phyloP scores from a whole-genome alignment of 1,139 yeast genomes.

The Geotrichum restrictum region DNA sequence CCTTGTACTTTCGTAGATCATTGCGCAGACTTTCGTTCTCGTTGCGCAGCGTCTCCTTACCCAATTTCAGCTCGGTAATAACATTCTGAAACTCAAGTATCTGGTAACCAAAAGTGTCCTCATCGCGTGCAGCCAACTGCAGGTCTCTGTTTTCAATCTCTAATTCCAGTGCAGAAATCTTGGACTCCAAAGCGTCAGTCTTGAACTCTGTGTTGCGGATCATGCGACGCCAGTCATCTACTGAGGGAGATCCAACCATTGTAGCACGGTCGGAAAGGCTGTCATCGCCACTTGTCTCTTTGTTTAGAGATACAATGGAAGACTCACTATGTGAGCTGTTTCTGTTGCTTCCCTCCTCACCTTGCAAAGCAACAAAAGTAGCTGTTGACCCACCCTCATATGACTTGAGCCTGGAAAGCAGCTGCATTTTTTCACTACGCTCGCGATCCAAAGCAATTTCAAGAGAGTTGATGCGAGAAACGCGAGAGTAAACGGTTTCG shows the following conservation, averaged over 20 bases:
- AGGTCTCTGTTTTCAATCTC: constrained; percentile 8
- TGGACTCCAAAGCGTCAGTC: constrained; percentile 1
- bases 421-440: constrained; percentile 27
- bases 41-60: constrained; percentile 13
- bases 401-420: constrained; percentile 21
- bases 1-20: constrained; percentile 4
- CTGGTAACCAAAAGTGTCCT: not conserved
- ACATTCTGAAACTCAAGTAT: constrained; percentile 10
- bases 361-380: not conserved
- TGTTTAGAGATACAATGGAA: not conserved
- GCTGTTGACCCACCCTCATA: constrained; percentile 8
- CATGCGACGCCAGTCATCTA: constrained; percentile 10
- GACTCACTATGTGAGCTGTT: not conserved
- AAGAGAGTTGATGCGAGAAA: constrained; percentile 29
- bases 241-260: constrained; percentile 8
- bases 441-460: constrained; percentile 29
- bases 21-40: constrained; percentile 6
- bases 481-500: constrained; percentile 26
- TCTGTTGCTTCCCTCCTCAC: not conserved
- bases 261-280: constrained; percentile 13
- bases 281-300: constrained; percentile 1
- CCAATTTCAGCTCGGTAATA: constrained; percentile 10
- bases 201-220: not conserved
- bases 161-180: constrained; percentile 5
- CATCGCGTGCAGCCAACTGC: constrained; percentile 2